Evolutionary conservation across 495 filamentous ascomycete species (phyloP).

Genomic region (Aspergillus nidulans): DNA sequence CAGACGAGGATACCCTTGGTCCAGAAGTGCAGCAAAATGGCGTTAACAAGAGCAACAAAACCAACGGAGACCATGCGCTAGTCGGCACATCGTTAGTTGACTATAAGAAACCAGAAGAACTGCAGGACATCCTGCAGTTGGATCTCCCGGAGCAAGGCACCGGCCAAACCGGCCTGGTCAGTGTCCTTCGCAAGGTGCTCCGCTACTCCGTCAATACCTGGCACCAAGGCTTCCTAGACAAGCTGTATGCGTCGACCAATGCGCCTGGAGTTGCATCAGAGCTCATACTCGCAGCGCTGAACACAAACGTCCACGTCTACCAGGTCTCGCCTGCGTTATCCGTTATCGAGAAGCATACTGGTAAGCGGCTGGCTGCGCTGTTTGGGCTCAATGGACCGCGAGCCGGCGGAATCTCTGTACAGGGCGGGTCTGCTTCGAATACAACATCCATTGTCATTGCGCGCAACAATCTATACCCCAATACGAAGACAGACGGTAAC

Average conservation of each 20-base stretch:
- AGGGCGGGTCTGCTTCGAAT: constrained; percentile 83
- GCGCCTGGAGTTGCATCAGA: constrained; percentile 80
- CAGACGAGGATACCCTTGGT: constrained; percentile 57
- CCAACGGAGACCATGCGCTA: constrained; percentile 38
- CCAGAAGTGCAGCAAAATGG: constrained; percentile 50
- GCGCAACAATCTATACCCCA: constrained; percentile 76
- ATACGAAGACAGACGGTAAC: constrained; percentile 69
- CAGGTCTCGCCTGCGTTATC: constrained; percentile 86
- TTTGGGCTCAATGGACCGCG: constrained; percentile 71
- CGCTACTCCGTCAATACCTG: constrained; percentile 91
- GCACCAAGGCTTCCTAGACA: constrained; percentile 93
- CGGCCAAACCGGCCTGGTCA: constrained; percentile 68
- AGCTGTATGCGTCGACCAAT: constrained; percentile 83
- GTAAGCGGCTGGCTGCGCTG: constrained; percentile 61
- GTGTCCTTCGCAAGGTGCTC: constrained; percentile 61
- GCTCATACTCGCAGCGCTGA: constrained; percentile 73
- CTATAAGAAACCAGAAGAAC: constrained; percentile 63
- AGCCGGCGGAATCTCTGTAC: constrained; percentile 82
- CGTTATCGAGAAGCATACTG: constrained; percentile 76
- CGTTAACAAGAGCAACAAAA: constrained; percentile 10
- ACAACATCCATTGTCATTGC: constrained; percentile 84
- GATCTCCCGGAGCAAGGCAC: constrained; percentile 59
- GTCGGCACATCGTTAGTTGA: constrained; percentile 63
- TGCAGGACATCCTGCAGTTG: constrained; percentile 60
- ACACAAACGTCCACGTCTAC: constrained; percentile 89